These are phyloP conservation scores for Herpetospermum pedunculosum DNA, from an alignment of 306 rosid genomes.

Conservation along the genomic window DNA sequence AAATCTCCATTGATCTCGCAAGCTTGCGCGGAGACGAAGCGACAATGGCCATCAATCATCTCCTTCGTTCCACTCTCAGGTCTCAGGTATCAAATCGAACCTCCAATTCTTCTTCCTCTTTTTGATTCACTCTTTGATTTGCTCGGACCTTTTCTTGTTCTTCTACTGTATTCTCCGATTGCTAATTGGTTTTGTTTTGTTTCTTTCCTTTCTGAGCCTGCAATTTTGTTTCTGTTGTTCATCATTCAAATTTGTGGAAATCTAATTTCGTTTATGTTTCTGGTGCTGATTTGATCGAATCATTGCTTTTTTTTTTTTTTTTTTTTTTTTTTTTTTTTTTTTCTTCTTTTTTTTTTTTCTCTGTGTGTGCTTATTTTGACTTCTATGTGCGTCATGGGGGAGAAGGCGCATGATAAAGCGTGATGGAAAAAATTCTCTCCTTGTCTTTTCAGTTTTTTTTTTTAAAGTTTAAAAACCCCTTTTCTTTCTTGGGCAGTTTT, in stretches of 20 bases:
- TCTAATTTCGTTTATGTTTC: neutral
- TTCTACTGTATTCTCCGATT: neutral
- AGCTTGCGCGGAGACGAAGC: too few species aligned
- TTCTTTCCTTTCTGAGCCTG: neutral
- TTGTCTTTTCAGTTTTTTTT: neutral
- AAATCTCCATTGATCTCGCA: too few species aligned
- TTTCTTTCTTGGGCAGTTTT: neutral
- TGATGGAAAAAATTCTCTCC: neutral
- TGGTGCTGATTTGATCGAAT: neutral
- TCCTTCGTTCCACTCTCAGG: constrained; percentile 33
- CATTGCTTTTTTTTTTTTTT: too few species aligned
- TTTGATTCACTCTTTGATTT: neutral
- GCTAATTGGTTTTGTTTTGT: neutral
- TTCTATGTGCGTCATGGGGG: neutral
- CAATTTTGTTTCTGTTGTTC: neutral
- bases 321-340: too few species aligned
- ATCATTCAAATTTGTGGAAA: neutral
- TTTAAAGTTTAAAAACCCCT: neutral
- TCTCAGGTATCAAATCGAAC: constrained; percentile 23
- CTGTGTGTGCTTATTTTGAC: neutral
- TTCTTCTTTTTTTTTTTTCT: too few species aligned
- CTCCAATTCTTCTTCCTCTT: neutral
- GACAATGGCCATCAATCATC: constrained; percentile 24
- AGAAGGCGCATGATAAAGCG: neutral
- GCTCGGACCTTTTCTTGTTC: neutral